Percentiles rank a stretch among this genome's conserved stretches.
Conservation (phyloP, 2,329 filamentous ascomycete genomes). For the Clathrospora elynae region DNA sequence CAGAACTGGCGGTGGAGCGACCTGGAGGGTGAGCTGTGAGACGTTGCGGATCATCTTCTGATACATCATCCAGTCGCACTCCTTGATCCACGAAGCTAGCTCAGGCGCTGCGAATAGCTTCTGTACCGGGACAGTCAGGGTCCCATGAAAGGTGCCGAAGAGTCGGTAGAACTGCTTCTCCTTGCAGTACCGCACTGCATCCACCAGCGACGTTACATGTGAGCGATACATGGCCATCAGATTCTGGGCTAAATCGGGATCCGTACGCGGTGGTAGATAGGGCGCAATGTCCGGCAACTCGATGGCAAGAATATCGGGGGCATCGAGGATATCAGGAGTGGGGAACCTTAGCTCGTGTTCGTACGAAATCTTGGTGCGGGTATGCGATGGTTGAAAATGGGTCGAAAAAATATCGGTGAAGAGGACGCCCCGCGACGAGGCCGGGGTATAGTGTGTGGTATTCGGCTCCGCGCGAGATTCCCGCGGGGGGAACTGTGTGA, state of each 20-base stretch:
- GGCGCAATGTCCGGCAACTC: conserved; percentile 82
- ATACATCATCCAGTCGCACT: conserved; percentile 94
- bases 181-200: conserved; percentile 94
- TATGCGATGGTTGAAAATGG: conserved; percentile 46
- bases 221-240: conserved; percentile 87
- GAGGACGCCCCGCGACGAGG: conserved; percentile 51
- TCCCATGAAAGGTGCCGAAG: conserved; percentile 94
- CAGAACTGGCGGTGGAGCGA: conserved; percentile 84
- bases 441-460: conserved; percentile 41
- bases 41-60: conserved; percentile 96
- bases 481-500: conserved; percentile 52
- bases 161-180: conserved; percentile 96
- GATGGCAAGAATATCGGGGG: conserved; percentile 71
- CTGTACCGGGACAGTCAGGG: conserved; percentile 93
- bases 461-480: conserved; percentile 36
- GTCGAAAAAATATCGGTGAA: conserved; percentile 54
- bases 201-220: conserved; percentile 92
- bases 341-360: conserved; percentile 68
- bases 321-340: conserved; percentile 60
- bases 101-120: conserved; percentile 83
- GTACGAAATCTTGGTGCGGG: conserved; percentile 58
- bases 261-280: conserved; percentile 80
- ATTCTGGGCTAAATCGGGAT: conserved; percentile 83
- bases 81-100: conserved; percentile 89
- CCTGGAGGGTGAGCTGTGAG: conserved; percentile 84